These are phyloP conservation scores for Pseudoturritis turrita DNA, from an alignment of 345 rosid genomes.

Conservation along the genomic window DNA sequence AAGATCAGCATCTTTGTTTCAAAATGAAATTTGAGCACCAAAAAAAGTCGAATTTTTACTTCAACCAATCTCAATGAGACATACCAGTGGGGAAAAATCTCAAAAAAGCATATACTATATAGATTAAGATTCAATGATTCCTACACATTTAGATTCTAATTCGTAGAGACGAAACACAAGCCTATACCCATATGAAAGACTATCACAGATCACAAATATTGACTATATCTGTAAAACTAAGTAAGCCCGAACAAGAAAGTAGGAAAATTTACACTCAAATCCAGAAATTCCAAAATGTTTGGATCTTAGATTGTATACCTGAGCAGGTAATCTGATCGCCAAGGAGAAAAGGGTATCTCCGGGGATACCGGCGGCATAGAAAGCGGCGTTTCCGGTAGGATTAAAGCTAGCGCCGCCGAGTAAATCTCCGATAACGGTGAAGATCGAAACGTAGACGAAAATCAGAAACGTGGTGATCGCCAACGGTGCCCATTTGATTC, in stretches of 20 bases:
- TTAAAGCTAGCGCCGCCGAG: conserved; percentile 93
- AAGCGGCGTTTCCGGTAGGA: conserved; percentile 80
- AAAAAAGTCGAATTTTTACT: background rate
- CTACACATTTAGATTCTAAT: background rate
- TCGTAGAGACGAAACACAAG: conserved; percentile 1
- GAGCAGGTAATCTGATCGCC: conserved; percentile 93
- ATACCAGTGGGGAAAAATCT: conserved; percentile 5
- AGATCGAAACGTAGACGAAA: conserved; percentile 63
- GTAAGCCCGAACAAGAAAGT: background rate
- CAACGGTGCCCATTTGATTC: conserved; percentile 46
- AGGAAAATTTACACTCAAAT: background rate
- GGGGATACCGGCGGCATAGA: conserved; percentile 80
- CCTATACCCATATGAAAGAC: background rate
- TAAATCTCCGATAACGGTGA: conserved; percentile 34
- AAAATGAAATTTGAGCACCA: background rate
- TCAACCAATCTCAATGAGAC: background rate
- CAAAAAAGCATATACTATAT: conserved; percentile 9
- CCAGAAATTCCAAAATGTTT: background rate
- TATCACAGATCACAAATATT: background rate
- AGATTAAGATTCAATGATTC: conserved; percentile 3
- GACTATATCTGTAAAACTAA: background rate
- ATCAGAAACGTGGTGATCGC: conserved; percentile 51
- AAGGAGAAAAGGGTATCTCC: conserved; percentile 71
- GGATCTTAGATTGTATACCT: conserved; percentile 40
- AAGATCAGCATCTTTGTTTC: background rate